Evolutionary conservation across 2,329 filamentous ascomycete species (phyloP), one percentile per base, ranked within the genome.

Genomic region (Fusarium setosum): DNA sequence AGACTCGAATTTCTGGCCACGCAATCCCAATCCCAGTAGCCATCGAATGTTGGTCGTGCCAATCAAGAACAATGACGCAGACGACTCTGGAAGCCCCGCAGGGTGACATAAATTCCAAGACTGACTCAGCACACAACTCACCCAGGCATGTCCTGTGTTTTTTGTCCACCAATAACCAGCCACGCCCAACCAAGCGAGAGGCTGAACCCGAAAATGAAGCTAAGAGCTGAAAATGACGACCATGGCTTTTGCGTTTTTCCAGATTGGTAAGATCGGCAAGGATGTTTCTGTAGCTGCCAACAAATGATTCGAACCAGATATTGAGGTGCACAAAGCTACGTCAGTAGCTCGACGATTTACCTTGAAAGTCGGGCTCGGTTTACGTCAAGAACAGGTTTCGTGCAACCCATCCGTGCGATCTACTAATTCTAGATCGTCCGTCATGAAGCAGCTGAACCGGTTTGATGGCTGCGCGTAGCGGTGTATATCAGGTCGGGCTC

Each of bases 171-270:
- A 18, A 10, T 44, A 44, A 15, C 41, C 21, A 29, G 26, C 26
- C 26, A 29, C 26, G 26, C 26, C n/a, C 26, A 29, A 12, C 26
- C 26, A 29, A 29, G 24, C 9, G 6, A 44, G 41, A 18, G 41
- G 41, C 24, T 44, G 21, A 20, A 13, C 21, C 29, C 18, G 11
- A 40, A 57, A n/a, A 17, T 15, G 17, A 31, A 9, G 47, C 26
- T 15, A 23, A 24, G 54, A 5, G 31, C 23, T 57, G 47, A 51
- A 10, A n/a, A 67, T 67, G 64, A 67, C 64, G 64, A 48, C 18
- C 12, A 32, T 49, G 64, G 64, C 64, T 51, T 4, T 21, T 26
- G 21, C 31, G 15, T 18, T 20, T 29, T 26, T 63, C 59, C 2
- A 48, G 49, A 9, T 2, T 13, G 49, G 64, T 35, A 67, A 61